These are phyloP conservation scores for Scleroderma bovista DNA, from an alignment of 768 basidiomycete genomes.

Conservation along the genomic window DNA sequence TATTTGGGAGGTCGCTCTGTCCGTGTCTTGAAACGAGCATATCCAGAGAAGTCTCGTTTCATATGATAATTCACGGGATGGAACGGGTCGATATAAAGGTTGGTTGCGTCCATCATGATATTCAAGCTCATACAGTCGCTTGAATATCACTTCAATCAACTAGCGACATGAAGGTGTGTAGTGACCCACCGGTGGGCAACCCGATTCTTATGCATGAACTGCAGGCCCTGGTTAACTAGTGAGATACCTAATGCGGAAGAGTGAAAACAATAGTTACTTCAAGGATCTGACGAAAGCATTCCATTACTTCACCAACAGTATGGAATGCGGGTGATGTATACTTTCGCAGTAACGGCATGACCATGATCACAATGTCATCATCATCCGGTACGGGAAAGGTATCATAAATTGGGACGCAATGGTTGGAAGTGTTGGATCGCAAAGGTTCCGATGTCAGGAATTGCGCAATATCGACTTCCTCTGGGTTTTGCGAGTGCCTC, in stretches of 20 bases:
- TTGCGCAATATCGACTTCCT: constrained; percentile 28
- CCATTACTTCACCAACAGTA: constrained; percentile 16
- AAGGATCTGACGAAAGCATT: too few relatives aligned
- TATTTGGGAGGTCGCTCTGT: constrained; percentile 13
- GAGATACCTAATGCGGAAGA: too few relatives aligned
- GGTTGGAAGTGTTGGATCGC: constrained; percentile 17
- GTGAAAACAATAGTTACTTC: too few relatives aligned
- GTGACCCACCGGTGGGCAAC: neutral
- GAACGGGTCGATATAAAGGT: constrained; percentile 2
- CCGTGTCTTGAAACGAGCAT: constrained; percentile 8
- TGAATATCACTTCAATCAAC: neutral
- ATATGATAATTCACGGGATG: constrained; percentile 1
- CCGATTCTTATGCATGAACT: too few relatives aligned
- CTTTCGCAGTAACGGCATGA: too few relatives aligned
- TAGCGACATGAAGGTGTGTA: neutral
- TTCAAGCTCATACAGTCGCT: constrained; percentile 10
- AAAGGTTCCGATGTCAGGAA: constrained; percentile 8
- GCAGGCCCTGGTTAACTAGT: too few relatives aligned
- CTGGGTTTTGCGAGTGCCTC: too few relatives aligned
- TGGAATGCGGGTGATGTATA: constrained; percentile 1
- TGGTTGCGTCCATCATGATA: constrained; percentile 12
- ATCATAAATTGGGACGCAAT: constrained; percentile 31
- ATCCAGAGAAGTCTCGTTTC: constrained; percentile 1
- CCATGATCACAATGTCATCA: constrained; percentile 8
- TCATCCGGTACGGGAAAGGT: constrained; percentile 10